phyloP scores from a whole-genome alignment of 2,329 filamentous ascomycete species.

The Alternaria infectoria region DNA sequence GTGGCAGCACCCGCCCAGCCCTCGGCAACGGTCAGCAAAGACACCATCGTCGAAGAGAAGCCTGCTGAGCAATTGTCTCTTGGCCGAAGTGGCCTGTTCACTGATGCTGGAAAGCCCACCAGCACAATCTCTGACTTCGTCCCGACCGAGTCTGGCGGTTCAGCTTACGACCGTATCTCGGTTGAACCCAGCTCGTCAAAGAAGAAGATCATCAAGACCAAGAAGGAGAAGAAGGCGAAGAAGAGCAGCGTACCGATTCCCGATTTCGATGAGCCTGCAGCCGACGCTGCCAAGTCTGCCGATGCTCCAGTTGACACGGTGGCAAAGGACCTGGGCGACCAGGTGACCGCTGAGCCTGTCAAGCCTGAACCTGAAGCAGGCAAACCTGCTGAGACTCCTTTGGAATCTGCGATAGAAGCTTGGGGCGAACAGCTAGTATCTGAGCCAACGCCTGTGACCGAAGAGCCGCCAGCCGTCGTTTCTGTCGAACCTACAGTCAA shows the following conservation, averaged over 20 bases:
- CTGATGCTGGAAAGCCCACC: conserved; percentile 10
- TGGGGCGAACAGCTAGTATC: conserved; percentile 9
- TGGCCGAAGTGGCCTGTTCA: conserved; percentile 7
- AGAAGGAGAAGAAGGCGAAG: conserved; percentile 34
- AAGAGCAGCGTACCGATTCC: conserved; percentile 16
- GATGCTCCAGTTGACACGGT: neutral
- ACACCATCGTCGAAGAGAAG: neutral
- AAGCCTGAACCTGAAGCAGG: neutral
- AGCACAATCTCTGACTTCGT: neutral
- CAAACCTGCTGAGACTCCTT: neutral
- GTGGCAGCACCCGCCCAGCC: neutral
- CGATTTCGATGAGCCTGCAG: conserved; percentile 8
- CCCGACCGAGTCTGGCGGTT: conserved; percentile 3
- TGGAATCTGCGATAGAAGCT: neutral
- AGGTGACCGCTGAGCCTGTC: neutral
- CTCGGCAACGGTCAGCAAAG: neutral
- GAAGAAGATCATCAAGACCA: conserved; percentile 35
- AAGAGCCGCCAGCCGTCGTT: neutral
- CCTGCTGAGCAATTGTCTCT: neutral
- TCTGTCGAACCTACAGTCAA: neutral
- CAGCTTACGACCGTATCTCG: conserved; percentile 15
- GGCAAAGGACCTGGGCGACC: neutral
- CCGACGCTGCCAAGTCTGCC: neutral
- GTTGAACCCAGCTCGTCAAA: conserved; percentile 16
- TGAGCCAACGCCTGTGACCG: neutral